Conservation (phyloP, 306 rosid species). For the Citrullus amarus region DNA sequence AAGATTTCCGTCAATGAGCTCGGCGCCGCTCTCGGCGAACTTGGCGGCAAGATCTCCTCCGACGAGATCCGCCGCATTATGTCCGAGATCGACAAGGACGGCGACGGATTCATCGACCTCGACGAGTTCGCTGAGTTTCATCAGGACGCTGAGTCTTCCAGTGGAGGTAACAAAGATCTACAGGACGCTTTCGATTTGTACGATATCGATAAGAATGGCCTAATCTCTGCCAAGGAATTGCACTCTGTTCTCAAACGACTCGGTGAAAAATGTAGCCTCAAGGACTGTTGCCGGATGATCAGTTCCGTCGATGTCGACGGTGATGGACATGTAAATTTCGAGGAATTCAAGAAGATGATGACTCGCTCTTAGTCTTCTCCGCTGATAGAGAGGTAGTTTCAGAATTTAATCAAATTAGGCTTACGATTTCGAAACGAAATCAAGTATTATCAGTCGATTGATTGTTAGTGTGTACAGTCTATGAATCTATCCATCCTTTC, state of each 20-base stretch:
- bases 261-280: slow-evolving; percentile 68
- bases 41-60: slow-evolving; percentile 42
- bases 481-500: neutral
- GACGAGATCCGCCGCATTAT: slow-evolving; percentile 62
- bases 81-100: slow-evolving; percentile 68
- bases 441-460: neutral
- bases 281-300: slow-evolving; percentile 67
- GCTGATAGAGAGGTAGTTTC: neutral
- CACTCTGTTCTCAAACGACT: slow-evolving; percentile 53
- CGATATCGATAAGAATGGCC: slow-evolving; percentile 81
- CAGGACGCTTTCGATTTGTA: slow-evolving; percentile 79
- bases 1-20: slow-evolving; percentile 62
- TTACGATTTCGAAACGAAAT: neutral
- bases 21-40: slow-evolving; percentile 34
- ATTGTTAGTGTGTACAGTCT: neutral
- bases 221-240: slow-evolving; percentile 60
- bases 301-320: slow-evolving; percentile 79
- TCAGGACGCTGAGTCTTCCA: slow-evolving; percentile 7
- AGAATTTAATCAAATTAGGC: neutral
- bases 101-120: slow-evolving; percentile 71
- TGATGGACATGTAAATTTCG: slow-evolving; percentile 75
- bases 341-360: slow-evolving; percentile 98
- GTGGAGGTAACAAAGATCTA: slow-evolving; percentile 36
- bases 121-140: slow-evolving; percentile 65
- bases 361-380: slow-evolving; percentile 15